phyloP scores from a whole-genome alignment of 1,284 basidiomycete species.

The Tausonia pullulans region DNA sequence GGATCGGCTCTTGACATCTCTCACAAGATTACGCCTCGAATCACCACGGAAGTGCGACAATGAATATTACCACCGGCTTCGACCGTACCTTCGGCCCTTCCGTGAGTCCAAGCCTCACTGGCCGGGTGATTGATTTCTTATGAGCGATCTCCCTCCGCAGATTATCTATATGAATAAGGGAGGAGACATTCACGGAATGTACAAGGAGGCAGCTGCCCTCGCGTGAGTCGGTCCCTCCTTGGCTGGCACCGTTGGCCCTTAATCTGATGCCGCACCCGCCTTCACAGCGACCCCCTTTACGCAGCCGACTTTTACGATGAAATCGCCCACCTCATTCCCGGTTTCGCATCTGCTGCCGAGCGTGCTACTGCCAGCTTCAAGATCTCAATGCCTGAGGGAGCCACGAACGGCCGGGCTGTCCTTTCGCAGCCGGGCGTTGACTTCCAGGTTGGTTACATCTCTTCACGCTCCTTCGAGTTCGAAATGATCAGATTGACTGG shows the following conservation, averaged over 20 bases:
- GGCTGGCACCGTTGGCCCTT: no score
- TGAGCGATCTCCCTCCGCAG: slow-evolving; percentile 8
- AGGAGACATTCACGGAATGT: slow-evolving; percentile 5
- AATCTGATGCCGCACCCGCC: no score
- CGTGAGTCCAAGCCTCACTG: no score
- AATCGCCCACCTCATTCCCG: slow-evolving; percentile 23
- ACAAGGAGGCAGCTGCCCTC: slow-evolving; percentile 11
- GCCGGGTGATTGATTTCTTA: no score
- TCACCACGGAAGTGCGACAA: slow-evolving; percentile 25
- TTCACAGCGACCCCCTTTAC: slow-evolving; percentile 13
- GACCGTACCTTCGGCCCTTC: slow-evolving; percentile 28
- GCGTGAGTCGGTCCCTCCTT: neutral
- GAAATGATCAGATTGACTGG: neutral
- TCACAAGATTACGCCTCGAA: slow-evolving; percentile 20
- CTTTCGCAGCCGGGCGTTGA: slow-evolving; percentile 24
- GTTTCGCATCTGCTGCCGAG: slow-evolving; percentile 20
- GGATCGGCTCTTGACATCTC: neutral
- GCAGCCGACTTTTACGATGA: slow-evolving; percentile 27
- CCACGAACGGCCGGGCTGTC: slow-evolving; percentile 22
- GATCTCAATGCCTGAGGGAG: slow-evolving; percentile 21
- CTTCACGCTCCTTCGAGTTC: neutral
- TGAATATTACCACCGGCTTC: slow-evolving; percentile 27
- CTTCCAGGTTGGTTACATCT: slow-evolving; percentile 24
- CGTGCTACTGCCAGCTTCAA: slow-evolving; percentile 22
- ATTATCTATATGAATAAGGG: slow-evolving; percentile 21